Conservation (phyloP, 2,329 filamentous ascomycete genomes). For the Neopestalotiopsis clavispora region DNA sequence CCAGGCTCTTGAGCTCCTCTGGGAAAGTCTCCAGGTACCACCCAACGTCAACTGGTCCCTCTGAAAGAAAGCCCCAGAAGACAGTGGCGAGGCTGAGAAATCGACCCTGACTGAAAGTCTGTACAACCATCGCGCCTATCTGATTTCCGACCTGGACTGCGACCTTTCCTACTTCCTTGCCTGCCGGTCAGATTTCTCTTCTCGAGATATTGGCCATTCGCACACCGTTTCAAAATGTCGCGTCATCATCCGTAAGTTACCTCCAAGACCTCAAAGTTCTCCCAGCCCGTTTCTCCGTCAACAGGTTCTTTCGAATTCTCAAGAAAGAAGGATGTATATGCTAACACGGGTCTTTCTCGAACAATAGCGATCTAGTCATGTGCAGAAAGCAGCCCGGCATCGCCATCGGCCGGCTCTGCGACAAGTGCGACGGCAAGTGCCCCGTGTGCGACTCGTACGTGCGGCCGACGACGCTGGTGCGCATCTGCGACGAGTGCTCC, state of each 20-base stretch:
- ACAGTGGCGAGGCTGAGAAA: constrained; percentile 52
- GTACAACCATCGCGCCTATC: background rate
- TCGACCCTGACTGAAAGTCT: constrained; percentile 22
- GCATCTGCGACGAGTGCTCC: constrained; percentile 98
- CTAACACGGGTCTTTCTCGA: constrained; percentile 14
- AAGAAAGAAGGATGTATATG: background rate
- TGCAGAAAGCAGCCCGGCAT: constrained; percentile 99
- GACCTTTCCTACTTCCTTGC: background rate
- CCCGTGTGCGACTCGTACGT: constrained; percentile 99
- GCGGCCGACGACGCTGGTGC: constrained; percentile 92
- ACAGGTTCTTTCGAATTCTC: too few species aligned
- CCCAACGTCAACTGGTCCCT: constrained; percentile 21
- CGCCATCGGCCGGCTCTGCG: constrained; percentile 96
- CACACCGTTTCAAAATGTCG: constrained; percentile 66
- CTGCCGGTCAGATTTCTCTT: background rate
- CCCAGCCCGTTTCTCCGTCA: background rate
- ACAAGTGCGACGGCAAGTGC: constrained; percentile 99
- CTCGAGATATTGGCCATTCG: background rate
- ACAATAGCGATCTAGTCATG: constrained; percentile 88
- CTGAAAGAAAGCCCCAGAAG: constrained; percentile 27
- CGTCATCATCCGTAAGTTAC: constrained; percentile 84
- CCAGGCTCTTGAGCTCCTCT: too few species aligned
- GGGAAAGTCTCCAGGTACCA: background rate
- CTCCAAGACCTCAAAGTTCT: constrained; percentile 5
- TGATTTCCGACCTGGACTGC: constrained; percentile 13